phyloP scores from a whole-genome alignment of 371 early-diverging fungal species.

The Saksenaea vasiformis region DNA sequence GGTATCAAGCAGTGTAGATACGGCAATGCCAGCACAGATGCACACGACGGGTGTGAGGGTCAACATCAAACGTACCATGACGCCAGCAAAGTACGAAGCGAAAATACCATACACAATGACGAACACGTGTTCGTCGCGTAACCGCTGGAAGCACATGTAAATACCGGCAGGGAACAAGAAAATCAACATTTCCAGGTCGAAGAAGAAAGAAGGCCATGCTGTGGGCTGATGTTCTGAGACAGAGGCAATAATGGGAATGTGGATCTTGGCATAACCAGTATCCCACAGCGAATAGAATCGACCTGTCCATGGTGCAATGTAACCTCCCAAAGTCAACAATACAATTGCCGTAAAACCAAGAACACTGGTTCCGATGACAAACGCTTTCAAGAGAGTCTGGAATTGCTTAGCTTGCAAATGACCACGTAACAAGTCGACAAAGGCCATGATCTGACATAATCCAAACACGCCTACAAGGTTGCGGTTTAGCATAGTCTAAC shows the following conservation, averaged over 20 bases:
- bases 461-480: conserved; percentile 79
- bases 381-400: conserved; percentile 69
- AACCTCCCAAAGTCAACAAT: conserved; percentile 76
- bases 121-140: conserved; percentile 96
- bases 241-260: conserved; percentile 99
- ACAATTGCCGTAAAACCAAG: conserved; percentile 52
- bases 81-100: conserved; percentile 99
- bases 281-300: conserved; percentile 99
- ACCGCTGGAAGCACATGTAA: conserved; percentile 91
- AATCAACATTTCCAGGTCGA: conserved; percentile 94
- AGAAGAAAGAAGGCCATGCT: conserved; percentile 98
- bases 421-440: conserved; percentile 79
- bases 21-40: conserved; percentile 89
- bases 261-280: conserved; percentile 97
- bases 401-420: conserved; percentile 86
- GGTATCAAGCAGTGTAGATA: conserved; percentile 83
- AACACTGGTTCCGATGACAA: conserved; percentile 65
- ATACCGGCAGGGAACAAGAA: conserved; percentile 96
- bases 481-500: not conserved
- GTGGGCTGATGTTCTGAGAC: conserved; percentile 99
- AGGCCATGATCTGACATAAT: conserved; percentile 90
- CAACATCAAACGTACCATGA: conserved; percentile 98
- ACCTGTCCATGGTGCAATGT: conserved; percentile 98
- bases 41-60: conserved; percentile 98
- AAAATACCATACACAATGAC: conserved; percentile 92